Percentiles rank a stretch among this genome's conserved stretches.
Evolutionary conservation across 495 filamentous ascomycete genomes (phyloP).

Genomic region (Aspergillus sclerotiicarbonarius): DNA sequence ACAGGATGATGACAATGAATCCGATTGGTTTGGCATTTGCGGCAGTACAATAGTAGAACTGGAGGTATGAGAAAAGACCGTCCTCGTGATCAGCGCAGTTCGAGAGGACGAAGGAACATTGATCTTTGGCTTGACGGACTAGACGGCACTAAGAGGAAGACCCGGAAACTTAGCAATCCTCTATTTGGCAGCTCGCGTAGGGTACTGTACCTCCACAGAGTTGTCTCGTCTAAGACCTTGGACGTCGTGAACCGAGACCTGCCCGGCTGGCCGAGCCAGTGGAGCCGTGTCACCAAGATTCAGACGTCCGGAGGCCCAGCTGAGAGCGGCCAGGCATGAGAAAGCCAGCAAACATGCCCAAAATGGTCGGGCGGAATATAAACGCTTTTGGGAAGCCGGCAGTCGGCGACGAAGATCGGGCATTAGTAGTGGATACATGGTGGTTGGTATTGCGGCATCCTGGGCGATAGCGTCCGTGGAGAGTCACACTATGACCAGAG

Average conservation of each 20-base stretch:
- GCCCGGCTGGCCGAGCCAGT: not conserved
- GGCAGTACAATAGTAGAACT: conserved; percentile 86
- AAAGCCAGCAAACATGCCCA: conserved; percentile 35
- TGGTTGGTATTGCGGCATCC: conserved; percentile 27
- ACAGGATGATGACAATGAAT: conserved; percentile 71
- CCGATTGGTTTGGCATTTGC: conserved; percentile 68
- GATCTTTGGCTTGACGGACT: conserved; percentile 71
- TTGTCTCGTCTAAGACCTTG: conserved; percentile 23
- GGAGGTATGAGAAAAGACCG: conserved; percentile 83
- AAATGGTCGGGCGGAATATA: conserved; percentile 39
- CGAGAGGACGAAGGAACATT: conserved; percentile 79
- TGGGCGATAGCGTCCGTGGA: conserved; percentile 18
- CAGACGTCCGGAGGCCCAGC: conserved; percentile 19
- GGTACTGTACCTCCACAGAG: conserved; percentile 35
- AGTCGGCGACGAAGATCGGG: conserved; percentile 24
- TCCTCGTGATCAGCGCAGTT: conserved; percentile 90
- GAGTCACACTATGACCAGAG: conserved; percentile 19
- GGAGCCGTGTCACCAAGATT: conserved; percentile 7
- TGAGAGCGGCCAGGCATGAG: conserved; percentile 26
- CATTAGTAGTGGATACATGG: conserved; percentile 26
- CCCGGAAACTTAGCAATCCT: not conserved
- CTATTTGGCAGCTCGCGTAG: not conserved
- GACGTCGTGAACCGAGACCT: conserved; percentile 1
- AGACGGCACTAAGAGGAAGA: conserved; percentile 62
- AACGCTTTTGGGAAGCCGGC: conserved; percentile 26